Percentiles rank a stretch among this genome's conserved stretches.
Conservation (phyloP, 2,329 filamentous ascomycete genomes). For the Ceratocystis alfenasii region DNA sequence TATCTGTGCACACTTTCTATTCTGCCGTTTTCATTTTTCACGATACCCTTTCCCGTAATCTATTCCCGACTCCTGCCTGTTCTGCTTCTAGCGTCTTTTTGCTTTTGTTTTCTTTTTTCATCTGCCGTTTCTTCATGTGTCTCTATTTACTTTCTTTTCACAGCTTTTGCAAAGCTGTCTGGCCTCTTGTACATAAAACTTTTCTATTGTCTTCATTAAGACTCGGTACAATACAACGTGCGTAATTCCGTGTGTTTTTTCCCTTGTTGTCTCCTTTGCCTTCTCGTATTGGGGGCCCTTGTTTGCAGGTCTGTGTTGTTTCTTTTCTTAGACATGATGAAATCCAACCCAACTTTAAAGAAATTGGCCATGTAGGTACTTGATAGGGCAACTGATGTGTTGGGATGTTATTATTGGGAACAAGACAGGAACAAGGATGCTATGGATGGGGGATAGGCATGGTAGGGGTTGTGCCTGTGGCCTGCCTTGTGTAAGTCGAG, state of each 20-base stretch:
- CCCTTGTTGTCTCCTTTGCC: neutral
- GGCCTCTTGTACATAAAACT: no score
- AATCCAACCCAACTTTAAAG: neutral
- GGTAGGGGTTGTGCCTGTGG: no score
- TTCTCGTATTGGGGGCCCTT: neutral
- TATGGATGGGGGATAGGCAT: no score
- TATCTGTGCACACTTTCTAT: neutral
- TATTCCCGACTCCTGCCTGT: neutral
- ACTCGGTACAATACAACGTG: no score
- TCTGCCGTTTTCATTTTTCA: neutral
- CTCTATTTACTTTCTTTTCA: neutral
- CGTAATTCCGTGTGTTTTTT: neutral
- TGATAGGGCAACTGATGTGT: no score
- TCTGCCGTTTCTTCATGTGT: neutral
- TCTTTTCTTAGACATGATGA: constrained; percentile 3
- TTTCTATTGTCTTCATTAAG: no score
- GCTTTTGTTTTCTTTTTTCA: neutral
- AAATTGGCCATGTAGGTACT: no score
- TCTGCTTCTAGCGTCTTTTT: neutral
- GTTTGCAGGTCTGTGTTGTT: neutral
- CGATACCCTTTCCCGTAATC: neutral
- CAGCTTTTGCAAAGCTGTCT: neutral
- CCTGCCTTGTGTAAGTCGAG: no score
- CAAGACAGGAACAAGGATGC: neutral
- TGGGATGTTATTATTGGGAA: neutral